phyloP scores from a whole-genome alignment of 306 rosid species.

The Mimosa bimucronata region DNA sequence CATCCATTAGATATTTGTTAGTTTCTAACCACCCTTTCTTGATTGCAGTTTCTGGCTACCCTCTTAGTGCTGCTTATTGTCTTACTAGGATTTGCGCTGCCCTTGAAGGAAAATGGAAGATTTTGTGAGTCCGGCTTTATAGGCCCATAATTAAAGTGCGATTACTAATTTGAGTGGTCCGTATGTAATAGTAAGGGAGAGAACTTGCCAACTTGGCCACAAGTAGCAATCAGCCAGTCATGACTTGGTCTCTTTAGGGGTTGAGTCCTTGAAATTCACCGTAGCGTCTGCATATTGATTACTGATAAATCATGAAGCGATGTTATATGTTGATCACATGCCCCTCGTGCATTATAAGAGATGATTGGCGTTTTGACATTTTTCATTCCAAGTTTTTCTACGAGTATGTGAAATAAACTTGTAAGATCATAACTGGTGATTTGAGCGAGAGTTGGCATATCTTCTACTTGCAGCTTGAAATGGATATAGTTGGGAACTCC shows the following conservation, averaged over 20 bases:
- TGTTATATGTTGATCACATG: background rate
- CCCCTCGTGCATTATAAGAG: background rate
- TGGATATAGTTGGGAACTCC: background rate
- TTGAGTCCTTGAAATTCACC: background rate
- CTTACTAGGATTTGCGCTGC: slow-evolving; percentile 61
- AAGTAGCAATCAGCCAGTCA: background rate
- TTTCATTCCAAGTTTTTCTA: background rate
- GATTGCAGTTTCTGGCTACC: slow-evolving; percentile 69
- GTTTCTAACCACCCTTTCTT: slow-evolving; percentile 34
- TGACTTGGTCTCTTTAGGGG: slow-evolving; percentile 8
- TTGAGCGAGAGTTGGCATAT: background rate
- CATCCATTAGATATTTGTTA: background rate
- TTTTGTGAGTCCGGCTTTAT: slow-evolving; percentile 47
- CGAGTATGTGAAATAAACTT: background rate
- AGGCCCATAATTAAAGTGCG: background rate
- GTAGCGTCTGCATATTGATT: background rate
- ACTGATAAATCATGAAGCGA: background rate
- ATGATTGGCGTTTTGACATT: background rate
- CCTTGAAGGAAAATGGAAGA: slow-evolving; percentile 62
- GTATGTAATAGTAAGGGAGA: slow-evolving; percentile 11
- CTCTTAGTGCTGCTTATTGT: slow-evolving; percentile 76
- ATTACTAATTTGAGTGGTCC: background rate
- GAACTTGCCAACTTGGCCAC: slow-evolving; percentile 17
- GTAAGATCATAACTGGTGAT: background rate
- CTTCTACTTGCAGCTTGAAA: background rate